Percentiles rank a stretch among this genome's conserved stretches.
Evolutionary conservation across 768 basidiomycete species (phyloP).

Genomic region (Mycena pura): DNA sequence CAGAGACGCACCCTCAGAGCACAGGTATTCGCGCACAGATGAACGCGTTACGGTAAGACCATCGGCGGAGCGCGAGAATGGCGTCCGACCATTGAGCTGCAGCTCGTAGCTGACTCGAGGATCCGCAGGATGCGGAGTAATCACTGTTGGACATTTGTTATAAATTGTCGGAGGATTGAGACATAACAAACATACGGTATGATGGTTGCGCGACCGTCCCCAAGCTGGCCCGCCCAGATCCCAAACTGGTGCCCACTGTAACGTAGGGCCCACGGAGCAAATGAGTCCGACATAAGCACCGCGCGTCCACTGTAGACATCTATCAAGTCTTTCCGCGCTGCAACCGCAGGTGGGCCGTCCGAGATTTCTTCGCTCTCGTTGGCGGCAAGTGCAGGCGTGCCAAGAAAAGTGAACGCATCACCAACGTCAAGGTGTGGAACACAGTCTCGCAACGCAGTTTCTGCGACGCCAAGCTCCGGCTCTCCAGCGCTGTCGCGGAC

Average conservation of each 20-base stretch:
- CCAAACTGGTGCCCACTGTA: slow-evolving; percentile 96
- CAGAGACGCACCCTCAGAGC: slow-evolving; percentile 78
- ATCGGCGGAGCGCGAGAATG: slow-evolving; percentile 91
- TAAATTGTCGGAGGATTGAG: background rate
- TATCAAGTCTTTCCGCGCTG: slow-evolving; percentile 71
- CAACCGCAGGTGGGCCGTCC: slow-evolving; percentile 39
- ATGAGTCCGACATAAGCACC: slow-evolving; percentile 64
- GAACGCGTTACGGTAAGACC: slow-evolving; percentile 95
- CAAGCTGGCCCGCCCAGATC: slow-evolving; percentile 90
- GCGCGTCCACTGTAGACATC: slow-evolving; percentile 84
- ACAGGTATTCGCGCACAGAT: slow-evolving; percentile 92
- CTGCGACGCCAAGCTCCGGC: slow-evolving; percentile 68
- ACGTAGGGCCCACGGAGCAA: slow-evolving; percentile 86
- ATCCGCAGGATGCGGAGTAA: slow-evolving; percentile 73
- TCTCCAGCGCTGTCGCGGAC: slow-evolving; percentile 58
- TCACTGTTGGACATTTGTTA: slow-evolving; percentile 52
- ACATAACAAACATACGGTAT: slow-evolving; percentile 43
- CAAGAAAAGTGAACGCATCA: slow-evolving; percentile 75
- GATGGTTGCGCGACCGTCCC: slow-evolving; percentile 95
- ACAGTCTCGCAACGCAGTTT: slow-evolving; percentile 72
- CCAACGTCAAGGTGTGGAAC: slow-evolving; percentile 88
- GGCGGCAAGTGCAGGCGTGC: slow-evolving; percentile 58
- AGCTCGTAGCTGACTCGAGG: slow-evolving; percentile 73
- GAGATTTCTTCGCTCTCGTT: background rate
- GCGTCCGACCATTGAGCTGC: slow-evolving; percentile 95